These are phyloP conservation scores for Phytophthora sojae DNA, from an alignment of 352 stramenopile species.

Conservation along the genomic window DNA sequence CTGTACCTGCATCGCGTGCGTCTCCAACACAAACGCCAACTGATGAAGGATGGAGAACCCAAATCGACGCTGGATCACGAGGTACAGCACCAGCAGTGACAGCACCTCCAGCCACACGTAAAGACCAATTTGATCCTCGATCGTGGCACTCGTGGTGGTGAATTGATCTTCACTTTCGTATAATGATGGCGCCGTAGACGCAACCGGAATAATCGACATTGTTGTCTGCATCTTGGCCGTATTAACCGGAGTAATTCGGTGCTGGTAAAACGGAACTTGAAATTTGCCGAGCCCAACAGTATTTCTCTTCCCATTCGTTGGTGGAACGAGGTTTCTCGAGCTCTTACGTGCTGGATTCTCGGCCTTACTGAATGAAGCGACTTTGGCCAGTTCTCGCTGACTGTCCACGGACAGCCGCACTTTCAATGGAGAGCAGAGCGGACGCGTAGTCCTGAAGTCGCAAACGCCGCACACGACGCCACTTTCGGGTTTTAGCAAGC, in stretches of 20 bases:
- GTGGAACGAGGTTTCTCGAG: background rate
- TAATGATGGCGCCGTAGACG: background rate
- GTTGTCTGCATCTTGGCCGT: background rate
- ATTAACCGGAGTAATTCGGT: background rate
- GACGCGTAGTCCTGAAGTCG: background rate
- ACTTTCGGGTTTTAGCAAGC: background rate
- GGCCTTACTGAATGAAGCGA: background rate
- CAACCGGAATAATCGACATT: background rate
- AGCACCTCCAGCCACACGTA: conserved; percentile 10
- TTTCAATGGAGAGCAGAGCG: background rate
- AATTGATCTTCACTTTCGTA: background rate
- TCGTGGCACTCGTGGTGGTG: background rate
- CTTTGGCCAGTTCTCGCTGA: background rate
- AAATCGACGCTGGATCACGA: conserved; percentile 24
- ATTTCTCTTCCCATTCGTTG: background rate
- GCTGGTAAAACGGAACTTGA: background rate
- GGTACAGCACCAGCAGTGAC: conserved; percentile 6
- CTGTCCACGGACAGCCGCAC: background rate
- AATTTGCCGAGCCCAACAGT: background rate
- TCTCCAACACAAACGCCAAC: conserved; percentile 49
- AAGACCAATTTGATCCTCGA: conserved; percentile 10
- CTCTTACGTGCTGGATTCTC: background rate
- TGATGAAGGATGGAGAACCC: conserved; percentile 24
- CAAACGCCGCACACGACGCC: background rate
- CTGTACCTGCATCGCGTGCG: conserved; percentile 28